phyloP scores from a whole-genome alignment of 441 rosid species.

The Brassica hybrid region DNA sequence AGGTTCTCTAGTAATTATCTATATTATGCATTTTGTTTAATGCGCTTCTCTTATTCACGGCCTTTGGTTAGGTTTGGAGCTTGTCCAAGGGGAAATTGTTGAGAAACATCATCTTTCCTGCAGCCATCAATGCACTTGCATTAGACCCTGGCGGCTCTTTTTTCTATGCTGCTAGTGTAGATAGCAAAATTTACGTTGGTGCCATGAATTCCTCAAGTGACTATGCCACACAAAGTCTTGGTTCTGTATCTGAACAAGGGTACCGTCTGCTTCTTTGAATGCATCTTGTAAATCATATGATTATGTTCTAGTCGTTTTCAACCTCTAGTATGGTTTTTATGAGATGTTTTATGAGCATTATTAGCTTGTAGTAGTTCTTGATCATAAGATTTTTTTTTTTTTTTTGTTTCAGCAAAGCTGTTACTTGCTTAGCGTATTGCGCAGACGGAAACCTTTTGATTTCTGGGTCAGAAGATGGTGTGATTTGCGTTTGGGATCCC shows the following conservation, averaged over 20 bases:
- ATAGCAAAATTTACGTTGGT: constrained; percentile 77
- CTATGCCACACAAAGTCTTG: constrained; percentile 63
- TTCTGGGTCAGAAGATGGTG: constrained; percentile 86
- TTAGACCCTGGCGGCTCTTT: constrained; percentile 82
- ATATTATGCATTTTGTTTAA: neutral
- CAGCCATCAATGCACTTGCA: constrained; percentile 74
- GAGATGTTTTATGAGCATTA: too few relatives aligned
- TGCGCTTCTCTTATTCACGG: neutral
- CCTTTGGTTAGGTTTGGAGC: constrained; percentile 71
- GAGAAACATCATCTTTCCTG: constrained; percentile 71
- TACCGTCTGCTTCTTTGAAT: neutral
- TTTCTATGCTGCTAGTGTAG: constrained; percentile 87
- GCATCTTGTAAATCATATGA: constrained; percentile 6
- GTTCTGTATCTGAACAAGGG: constrained; percentile 70
- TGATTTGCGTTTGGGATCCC: constrained; percentile 71
- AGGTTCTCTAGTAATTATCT: constrained; percentile 53
- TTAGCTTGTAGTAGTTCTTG: too few relatives aligned
- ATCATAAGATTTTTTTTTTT: too few relatives aligned
- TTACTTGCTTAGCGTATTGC: constrained; percentile 77
- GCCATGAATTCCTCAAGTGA: constrained; percentile 65
- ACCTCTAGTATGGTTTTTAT: too few relatives aligned
- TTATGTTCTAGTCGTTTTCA: too few relatives aligned
- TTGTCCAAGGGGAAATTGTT: constrained; percentile 63
- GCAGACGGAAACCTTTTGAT: constrained; percentile 61
- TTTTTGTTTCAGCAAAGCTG: constrained; percentile 57